Evolutionary conservation across 164 flowering plant species (phyloP).

Genomic region (Stephania japonica): DNA sequence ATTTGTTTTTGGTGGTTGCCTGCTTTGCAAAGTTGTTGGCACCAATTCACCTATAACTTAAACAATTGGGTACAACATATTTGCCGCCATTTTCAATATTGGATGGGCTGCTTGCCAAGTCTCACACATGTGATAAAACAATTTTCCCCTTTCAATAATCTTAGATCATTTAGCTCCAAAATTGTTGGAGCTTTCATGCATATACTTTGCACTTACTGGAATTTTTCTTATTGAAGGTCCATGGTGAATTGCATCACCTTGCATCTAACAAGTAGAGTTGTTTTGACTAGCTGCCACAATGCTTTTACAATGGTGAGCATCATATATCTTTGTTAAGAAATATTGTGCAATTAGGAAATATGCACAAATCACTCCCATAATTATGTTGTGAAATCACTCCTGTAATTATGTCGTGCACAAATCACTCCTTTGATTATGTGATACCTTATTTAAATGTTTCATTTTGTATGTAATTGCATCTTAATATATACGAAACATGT

Average conservation of each 20-base stretch:
- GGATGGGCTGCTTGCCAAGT: conserved; percentile 99
- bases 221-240: conserved; percentile 53
- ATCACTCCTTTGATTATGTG: too few species aligned
- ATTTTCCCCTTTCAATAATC: conserved; percentile 1
- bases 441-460: too few species aligned
- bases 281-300: conserved; percentile 82
- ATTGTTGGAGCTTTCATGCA: not conserved
- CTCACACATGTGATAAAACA: conserved; percentile 72
- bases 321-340: too few species aligned
- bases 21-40: conserved; percentile 65
- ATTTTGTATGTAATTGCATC: too few species aligned
- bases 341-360: too few species aligned
- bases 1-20: conserved; percentile 89
- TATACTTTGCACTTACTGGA: not conserved
- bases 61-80: conserved; percentile 70
- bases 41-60: conserved; percentile 41
- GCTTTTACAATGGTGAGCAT: conserved; percentile 89
- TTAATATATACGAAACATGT: too few species aligned
- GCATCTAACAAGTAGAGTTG: conserved; percentile 86
- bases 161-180: not conserved
- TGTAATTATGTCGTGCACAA: too few species aligned
- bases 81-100: conserved; percentile 86
- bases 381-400: too few species aligned
- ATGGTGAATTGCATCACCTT: conserved; percentile 92
- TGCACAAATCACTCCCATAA: too few species aligned